A percentile compares a stretch with the other conserved stretches of the same genome.
Evolutionary conservation across 306 rosid species (phyloP).

Genomic region (Erythrophleum fordii): DNA sequence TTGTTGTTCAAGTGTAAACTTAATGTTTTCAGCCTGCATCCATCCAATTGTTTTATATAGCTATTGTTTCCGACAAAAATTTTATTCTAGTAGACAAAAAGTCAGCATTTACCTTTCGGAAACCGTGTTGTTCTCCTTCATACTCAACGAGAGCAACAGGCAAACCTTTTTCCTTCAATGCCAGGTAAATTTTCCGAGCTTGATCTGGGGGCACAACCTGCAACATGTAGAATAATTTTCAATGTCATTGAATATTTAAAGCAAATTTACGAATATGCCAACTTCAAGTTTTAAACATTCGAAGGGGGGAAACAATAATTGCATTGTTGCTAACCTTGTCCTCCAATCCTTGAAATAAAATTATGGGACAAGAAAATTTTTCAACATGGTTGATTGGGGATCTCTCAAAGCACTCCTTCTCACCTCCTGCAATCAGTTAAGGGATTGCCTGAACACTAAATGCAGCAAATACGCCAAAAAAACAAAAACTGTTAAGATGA

Average conservation of each 20-base stretch:
- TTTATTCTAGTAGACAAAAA: constrained; percentile 12
- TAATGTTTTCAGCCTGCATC: constrained; percentile 90
- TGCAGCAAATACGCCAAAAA: neutral
- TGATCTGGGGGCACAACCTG: constrained; percentile 91
- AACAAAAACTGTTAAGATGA: neutral
- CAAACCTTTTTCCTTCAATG: constrained; percentile 83
- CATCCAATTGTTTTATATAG: constrained; percentile 27
- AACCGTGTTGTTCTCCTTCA: constrained; percentile 98
- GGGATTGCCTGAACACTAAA: constrained; percentile 32
- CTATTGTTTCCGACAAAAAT: constrained; percentile 10
- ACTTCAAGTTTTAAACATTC: neutral
- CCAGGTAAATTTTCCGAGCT: constrained; percentile 76
- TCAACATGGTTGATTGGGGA: constrained; percentile 84
- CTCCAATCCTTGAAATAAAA: constrained; percentile 91
- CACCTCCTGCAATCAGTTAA: constrained; percentile 64
- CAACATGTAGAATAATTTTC: constrained; percentile 16
- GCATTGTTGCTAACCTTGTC: constrained; percentile 70
- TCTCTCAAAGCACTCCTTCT: constrained; percentile 65
- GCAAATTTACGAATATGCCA: neutral
- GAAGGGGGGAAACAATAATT: constrained; percentile 2
- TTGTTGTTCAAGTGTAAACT: constrained; percentile 92
- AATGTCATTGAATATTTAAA: neutral
- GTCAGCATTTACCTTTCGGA: constrained; percentile 69
- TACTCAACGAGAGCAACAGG: constrained; percentile 94
- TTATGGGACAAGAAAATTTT: constrained; percentile 86